Percentiles rank a stretch among this genome's conserved stretches.
phyloP scores from a whole-genome alignment of 148 eudicot species.

The Amaranthus hypochondriacus region DNA sequence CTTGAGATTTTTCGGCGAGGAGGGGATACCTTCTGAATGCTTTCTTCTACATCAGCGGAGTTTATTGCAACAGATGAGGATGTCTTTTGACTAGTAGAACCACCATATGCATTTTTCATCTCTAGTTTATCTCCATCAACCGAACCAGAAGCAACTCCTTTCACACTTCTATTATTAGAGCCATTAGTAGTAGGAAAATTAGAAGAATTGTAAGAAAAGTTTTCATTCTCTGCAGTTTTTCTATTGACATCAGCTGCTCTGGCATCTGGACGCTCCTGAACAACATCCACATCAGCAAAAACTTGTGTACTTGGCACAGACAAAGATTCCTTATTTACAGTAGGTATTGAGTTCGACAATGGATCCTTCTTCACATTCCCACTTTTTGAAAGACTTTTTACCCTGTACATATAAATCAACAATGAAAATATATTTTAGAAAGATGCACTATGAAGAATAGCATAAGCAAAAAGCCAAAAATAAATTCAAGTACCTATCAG shows the following conservation, averaged over 20 bases:
- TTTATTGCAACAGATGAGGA: slow-evolving; percentile 34
- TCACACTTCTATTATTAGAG: slow-evolving; percentile 43
- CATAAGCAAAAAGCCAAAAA: neutral
- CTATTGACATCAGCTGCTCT: slow-evolving; percentile 49
- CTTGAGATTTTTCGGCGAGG: slow-evolving; percentile 72
- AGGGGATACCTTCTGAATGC: slow-evolving; percentile 81
- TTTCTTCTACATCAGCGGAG: slow-evolving; percentile 58
- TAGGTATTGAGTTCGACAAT: slow-evolving; percentile 40
- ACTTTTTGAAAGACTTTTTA: slow-evolving; percentile 88
- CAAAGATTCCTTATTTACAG: slow-evolving; percentile 51
- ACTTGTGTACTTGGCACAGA: slow-evolving; percentile 40
- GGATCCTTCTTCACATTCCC: slow-evolving; percentile 86
- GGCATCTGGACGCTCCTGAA: slow-evolving; percentile 52
- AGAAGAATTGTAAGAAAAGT: slow-evolving; percentile 35
- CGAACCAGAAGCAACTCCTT: slow-evolving; percentile 30
- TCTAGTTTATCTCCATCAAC: slow-evolving; percentile 49
- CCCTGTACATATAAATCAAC: slow-evolving; percentile 49
- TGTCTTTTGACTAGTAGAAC: slow-evolving; percentile 43
- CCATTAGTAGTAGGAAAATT: slow-evolving; percentile 49
- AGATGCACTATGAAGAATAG: neutral
- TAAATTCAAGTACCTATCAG: slow-evolving; percentile 60
- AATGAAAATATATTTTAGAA: neutral
- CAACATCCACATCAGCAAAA: slow-evolving; percentile 53
- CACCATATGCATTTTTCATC: slow-evolving; percentile 40
- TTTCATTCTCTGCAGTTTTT: slow-evolving; percentile 54